These are phyloP conservation scores for Talaromyces atroroseus DNA, from an alignment of 2,329 filamentous ascomycete species.

Conservation along the genomic window DNA sequence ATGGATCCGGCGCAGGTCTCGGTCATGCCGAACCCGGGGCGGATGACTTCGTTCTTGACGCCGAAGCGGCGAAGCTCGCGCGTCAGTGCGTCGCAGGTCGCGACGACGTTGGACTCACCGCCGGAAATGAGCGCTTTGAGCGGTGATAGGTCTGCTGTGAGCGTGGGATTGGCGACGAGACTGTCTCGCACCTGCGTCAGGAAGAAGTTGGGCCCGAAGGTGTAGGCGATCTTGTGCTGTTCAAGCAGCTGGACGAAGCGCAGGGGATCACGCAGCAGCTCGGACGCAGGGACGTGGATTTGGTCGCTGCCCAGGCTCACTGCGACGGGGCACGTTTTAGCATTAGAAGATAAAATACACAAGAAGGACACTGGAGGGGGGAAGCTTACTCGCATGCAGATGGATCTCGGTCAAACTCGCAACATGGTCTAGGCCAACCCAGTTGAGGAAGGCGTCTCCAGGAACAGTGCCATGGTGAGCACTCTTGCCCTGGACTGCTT, in stretches of 20 bases:
- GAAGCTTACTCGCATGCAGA: conserved; percentile 21
- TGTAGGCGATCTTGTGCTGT: conserved; percentile 23
- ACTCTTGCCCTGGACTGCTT: conserved; percentile 39
- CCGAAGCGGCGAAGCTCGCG: background rate
- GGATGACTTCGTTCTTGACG: background rate
- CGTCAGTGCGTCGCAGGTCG: conserved; percentile 12
- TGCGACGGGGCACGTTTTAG: background rate
- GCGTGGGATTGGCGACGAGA: background rate
- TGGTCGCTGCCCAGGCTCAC: conserved; percentile 25
- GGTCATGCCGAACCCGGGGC: conserved; percentile 7
- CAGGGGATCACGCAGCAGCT: conserved; percentile 35
- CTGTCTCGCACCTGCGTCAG: conserved; percentile 5
- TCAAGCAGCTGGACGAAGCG: conserved; percentile 39
- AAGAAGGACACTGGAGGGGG: background rate
- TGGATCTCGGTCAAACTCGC: conserved; percentile 50
- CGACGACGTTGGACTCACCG: conserved; percentile 43
- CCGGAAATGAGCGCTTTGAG: conserved; percentile 38
- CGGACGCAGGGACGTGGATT: conserved; percentile 41
- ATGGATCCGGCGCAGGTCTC: background rate
- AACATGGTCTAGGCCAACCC: conserved; percentile 52
- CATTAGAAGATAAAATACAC: background rate
- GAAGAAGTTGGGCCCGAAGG: conserved; percentile 19
- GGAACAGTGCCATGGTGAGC: conserved; percentile 20
- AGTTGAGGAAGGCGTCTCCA: conserved; percentile 39
- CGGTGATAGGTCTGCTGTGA: conserved; percentile 11